Base-by-base conservation (phyloP, 768 basidiomycete genomes). In the Russula ochroleuca region DNA sequence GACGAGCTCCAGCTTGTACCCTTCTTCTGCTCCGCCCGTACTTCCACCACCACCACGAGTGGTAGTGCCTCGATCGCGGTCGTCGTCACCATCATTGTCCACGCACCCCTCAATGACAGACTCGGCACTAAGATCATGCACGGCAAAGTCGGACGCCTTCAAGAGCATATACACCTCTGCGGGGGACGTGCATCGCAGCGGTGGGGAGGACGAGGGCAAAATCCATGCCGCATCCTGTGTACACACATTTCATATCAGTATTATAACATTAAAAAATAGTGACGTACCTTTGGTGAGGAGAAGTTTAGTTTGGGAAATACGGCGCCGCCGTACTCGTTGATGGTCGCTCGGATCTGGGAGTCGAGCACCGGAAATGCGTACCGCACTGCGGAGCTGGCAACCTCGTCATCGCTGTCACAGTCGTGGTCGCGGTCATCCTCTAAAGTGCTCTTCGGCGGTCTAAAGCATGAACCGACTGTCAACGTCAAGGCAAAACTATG, bases 261-360 rank as follows among this genome's bases (percentile, higher is more conserved):
- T 41, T 17, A 41, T 41, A 15, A 4, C 23, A 25, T 35, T n/a
- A n/a, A n/a, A n/a, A n/a, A n/a, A n/a, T 7, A 48, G 23, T 11
- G 43, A 69, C 79, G 62, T 63, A 90, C 94, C 78, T 87, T 89
- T 15, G 95, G 95, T n/a, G 92, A 87, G 7, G 94, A 92, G 76
- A 95, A 97, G 71, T 97, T 98, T 60, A 98, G 84, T 75, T 98
- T 98, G 0, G 95, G 94, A 72, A 98, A 98, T 33, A 96, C 87
- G 7, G 87, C 88, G 3, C 85, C 87, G 3, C 85, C 89, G 73
- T 90, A 94, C 61, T 81, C 74, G 50, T 76, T 69, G n/a, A 97
- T 78, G 38, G 80, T 81, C 15, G 76, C 73, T 54, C 90, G 77
- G 65, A 98, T 95, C 61, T 77, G 77, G 15, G 77, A 75, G 69